A percentile compares a stretch with the other conserved stretches of the same genome.
These are phyloP conservation scores for Fagopyrum esculentum DNA, from an alignment of 148 eudicot species.

Conservation along the genomic window DNA sequence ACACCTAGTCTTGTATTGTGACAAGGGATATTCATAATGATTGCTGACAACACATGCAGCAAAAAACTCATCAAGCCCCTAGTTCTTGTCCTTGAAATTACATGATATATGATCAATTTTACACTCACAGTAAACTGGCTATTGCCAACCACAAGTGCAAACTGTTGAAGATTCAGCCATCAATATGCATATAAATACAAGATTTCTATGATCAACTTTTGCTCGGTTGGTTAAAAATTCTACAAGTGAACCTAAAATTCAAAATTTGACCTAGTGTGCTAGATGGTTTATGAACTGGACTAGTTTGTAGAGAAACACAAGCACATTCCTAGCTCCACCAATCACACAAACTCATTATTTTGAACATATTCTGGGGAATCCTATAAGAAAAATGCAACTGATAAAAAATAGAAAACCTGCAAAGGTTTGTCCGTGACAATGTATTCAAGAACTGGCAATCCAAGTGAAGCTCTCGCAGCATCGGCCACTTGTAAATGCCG, in stretches of 20 bases:
- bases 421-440: slow-evolving; percentile 66
- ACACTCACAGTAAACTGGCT: background rate
- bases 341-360: background rate
- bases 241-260: background rate
- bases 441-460: slow-evolving; percentile 80
- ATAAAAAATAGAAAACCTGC: slow-evolving; percentile 35
- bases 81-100: background rate
- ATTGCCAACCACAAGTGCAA: background rate
- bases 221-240: background rate
- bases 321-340: background rate
- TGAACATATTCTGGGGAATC: background rate
- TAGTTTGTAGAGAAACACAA: background rate
- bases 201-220: background rate
- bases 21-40: background rate
- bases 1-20: background rate
- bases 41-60: background rate
- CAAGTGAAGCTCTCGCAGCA: slow-evolving; percentile 93
- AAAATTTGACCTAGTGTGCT: background rate
- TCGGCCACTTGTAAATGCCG: slow-evolving; percentile 91
- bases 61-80: background rate
- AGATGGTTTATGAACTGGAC: background rate
- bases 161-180: background rate
- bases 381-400: background rate
- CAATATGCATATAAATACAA: background rate
- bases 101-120: background rate